Evolutionary conservation across 2,329 filamentous ascomycete species (phyloP).

Genomic region (Ascosphaera aggregata): DNA sequence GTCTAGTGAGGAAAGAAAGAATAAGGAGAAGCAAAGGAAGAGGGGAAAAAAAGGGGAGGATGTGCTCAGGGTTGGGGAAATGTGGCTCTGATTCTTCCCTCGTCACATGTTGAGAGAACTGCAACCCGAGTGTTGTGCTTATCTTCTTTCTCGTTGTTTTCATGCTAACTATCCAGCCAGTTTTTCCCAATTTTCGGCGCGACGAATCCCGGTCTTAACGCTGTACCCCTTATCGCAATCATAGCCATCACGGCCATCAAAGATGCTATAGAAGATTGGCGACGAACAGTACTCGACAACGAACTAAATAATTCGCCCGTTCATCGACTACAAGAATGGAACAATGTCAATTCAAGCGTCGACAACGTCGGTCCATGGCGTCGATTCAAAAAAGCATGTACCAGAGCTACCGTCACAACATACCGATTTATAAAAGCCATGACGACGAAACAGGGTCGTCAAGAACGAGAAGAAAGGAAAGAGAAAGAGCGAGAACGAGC

Average conservation of each 20-base stretch:
- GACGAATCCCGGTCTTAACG: slow-evolving; percentile 67
- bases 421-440: slow-evolving; percentile 15
- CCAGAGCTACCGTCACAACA: slow-evolving; percentile 33
- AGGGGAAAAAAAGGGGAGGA: no score
- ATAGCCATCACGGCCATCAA: slow-evolving; percentile 73
- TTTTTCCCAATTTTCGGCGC: slow-evolving; percentile 93
- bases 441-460: slow-evolving; percentile 9
- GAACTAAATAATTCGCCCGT: slow-evolving; percentile 92
- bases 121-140: no score
- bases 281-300: slow-evolving; percentile 72
- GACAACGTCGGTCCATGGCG: slow-evolving; percentile 76
- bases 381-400: slow-evolving; percentile 69
- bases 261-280: slow-evolving; percentile 87
- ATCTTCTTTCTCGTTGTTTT: slow-evolving; percentile 8
- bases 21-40: no score
- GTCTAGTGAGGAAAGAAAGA: no score
- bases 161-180: slow-evolving; percentile 25
- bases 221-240: slow-evolving; percentile 85
- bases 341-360: slow-evolving; percentile 79
- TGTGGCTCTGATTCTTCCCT: no score
- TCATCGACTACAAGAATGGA: slow-evolving; percentile 68
- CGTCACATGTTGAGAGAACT: no score
- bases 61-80: no score
- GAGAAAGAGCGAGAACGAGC: slow-evolving; percentile 27
- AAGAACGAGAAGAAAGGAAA: slow-evolving; percentile 25